Evolutionary conservation across 352 stramenopile species (phyloP), one percentile per base, ranked within the genome.

Genomic region (Phytophthora rubi): DNA sequence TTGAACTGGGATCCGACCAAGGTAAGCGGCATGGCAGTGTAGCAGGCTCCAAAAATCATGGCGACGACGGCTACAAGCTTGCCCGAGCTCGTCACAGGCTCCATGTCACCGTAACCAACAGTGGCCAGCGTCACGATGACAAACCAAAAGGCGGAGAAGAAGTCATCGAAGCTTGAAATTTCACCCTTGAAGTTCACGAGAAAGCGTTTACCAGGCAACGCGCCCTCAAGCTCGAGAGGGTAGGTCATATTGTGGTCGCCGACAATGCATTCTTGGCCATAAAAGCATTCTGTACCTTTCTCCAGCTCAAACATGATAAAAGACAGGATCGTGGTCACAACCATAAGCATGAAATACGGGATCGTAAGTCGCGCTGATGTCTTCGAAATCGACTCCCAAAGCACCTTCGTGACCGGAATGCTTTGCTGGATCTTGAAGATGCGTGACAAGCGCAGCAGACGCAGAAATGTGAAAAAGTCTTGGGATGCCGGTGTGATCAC

Each of bases 91-190:
- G 79, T 88, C 15, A 88, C 81, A 13, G 86, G 81, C 59, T 91
- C 83, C 78, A 94, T 92, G 59, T 94, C 86, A 28, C 86, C 86
- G 42, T 94, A 94, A 0, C 86, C 86, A 30, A 92, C 77, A 9
- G 86, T 91, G 18, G 83, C 77, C 58, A 92, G 51, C 8, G 88
- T 95, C 12, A 93, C 86, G 54, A 93, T 91, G n/a, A 92, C 83
- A 60, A 95, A 93, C 87, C 87, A 95, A 66, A 95, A 89, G 13
- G 81, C 85, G 9, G 83, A 91, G 42, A 95, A 93, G 58, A 95
- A 90, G 49, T 95, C 86, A 33, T 91, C 80, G 48, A 95, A 93
- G 30, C 76, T 80, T 52, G 82, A 90, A 18, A 93, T 75, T 33
- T 90, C 73, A 10, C 85, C 85, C 63, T 90, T 88, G 33, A 78